Conservation (phyloP, 805 yeast genomes). For the Geotrichum ghanense region DNA sequence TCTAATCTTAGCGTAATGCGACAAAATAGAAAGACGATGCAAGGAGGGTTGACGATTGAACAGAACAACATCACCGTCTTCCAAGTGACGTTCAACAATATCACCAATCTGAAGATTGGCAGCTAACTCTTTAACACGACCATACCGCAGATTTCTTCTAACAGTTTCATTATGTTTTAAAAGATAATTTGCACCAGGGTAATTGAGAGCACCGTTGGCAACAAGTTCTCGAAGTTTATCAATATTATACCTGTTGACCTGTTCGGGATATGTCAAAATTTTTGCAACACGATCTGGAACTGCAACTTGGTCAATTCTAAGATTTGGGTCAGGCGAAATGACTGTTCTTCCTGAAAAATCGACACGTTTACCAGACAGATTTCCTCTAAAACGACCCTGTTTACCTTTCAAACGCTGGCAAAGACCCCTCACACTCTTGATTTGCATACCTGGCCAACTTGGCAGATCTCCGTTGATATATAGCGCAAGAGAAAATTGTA, state of each 20-base stretch:
- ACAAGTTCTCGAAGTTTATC: slow-evolving; percentile 65
- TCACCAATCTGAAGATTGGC: slow-evolving; percentile 75
- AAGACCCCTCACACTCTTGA: slow-evolving; percentile 83
- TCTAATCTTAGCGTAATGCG: slow-evolving; percentile 90
- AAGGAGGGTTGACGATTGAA: slow-evolving; percentile 97
- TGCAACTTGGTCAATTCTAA: slow-evolving; percentile 92
- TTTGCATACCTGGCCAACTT: slow-evolving; percentile 33
- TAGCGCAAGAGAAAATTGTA: slow-evolving; percentile 93
- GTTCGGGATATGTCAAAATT: slow-evolving; percentile 91
- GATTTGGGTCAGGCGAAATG: slow-evolving; percentile 96
- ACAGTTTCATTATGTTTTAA: slow-evolving; percentile 73
- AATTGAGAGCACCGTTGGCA: slow-evolving; percentile 72
- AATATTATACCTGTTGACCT: slow-evolving; percentile 78
- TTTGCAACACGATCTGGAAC: slow-evolving; percentile 97
- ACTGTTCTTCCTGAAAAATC: slow-evolving; percentile 98
- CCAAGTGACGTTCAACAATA: slow-evolving; percentile 89
- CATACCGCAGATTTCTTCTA: slow-evolving; percentile 80
- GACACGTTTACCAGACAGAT: slow-evolving; percentile 94
- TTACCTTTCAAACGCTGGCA: slow-evolving; percentile 97
- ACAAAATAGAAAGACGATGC: slow-evolving; percentile 84
- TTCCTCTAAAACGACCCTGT: slow-evolving; percentile 98
- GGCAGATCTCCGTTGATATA: slow-evolving; percentile 95
- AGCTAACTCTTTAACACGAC: slow-evolving; percentile 72
- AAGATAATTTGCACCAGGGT: slow-evolving; percentile 95
- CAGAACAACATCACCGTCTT: slow-evolving; percentile 91